Base-by-base conservation (phyloP, 352 stramenopile species). In the Peronosclerospora sorghi region DNA sequence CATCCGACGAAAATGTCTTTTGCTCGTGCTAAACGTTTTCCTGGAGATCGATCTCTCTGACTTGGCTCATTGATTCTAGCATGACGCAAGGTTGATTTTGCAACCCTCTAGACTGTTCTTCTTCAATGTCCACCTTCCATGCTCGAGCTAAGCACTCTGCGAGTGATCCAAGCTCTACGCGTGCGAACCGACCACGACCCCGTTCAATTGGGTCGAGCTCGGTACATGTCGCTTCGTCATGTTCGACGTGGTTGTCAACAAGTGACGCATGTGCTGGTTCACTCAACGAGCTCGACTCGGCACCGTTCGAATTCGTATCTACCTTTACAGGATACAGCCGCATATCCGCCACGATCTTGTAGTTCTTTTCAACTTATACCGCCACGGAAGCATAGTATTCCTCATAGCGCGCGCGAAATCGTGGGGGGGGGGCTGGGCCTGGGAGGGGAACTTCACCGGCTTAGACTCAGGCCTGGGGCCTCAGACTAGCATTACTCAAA, bases 321-420 rank as follows among this genome's bases (percentile, higher is more conserved):
- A 17, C 35, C 21, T 45, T 14, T 21, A 41, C n/a, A 27, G 39
- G 10, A 19, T 23, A 10, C 2, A 39, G 13, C 23, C 14, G 7
- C 18, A 23, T 12, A 21, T 13, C 24, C n/a, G 17, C 8, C 13
- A 27, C 27, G 12, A 21, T 12, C 12, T 14, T 4, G 24, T 8
- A 35, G 32, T 26, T 30, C 26, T 28, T 19, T 24, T 19, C 28
- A 9, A 10, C 1, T 20, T 39, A 17, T 24, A 27, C 23, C 14
- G 12, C 12, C 26, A 48, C 23, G n/a, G 50, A 48, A 32, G 56
- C 62, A 45, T 91, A 87, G 42, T 77, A 91, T 27, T 55, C 68
- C 12, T 86, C 65, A 32, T 71, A 91, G 43, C 78, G 88, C 20
- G n/a, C n/a, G n/a, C n/a, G n/a, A n/a, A n/a, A n/a, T n/a, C n/a